Evolutionary conservation across 257 asterid species (phyloP).

Genomic region (Solanum infundibuliforme): DNA sequence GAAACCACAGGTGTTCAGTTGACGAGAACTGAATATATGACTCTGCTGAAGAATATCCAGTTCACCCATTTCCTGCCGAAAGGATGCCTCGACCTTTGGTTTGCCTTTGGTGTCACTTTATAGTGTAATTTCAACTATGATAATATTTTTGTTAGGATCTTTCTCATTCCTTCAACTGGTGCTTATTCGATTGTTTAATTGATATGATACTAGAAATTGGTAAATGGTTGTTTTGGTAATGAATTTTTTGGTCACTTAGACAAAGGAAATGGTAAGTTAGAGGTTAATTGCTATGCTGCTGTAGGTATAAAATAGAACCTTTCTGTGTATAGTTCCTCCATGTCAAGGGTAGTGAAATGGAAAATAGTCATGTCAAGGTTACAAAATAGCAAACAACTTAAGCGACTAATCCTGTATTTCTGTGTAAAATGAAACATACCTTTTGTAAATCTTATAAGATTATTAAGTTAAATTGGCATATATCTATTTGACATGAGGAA

Average conservation of each 20-base stretch:
- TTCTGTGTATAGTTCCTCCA: background rate
- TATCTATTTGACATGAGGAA: background rate
- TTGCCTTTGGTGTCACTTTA: background rate
- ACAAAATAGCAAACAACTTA: background rate
- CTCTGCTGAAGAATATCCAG: background rate
- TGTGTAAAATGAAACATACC: background rate
- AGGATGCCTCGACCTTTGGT: background rate
- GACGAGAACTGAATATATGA: background rate
- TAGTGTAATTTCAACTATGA: background rate
- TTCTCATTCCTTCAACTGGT: background rate
- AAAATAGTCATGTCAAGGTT: background rate
- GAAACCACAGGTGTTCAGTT: background rate
- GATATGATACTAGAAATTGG: background rate
- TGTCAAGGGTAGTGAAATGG: background rate
- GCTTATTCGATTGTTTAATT: background rate
- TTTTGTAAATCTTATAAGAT: background rate
- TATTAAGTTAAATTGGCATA: background rate
- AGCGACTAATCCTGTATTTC: background rate
- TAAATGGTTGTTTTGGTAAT: background rate
- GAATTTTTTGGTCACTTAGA: background rate
- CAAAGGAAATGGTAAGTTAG: background rate
- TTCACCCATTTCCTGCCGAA: background rate
- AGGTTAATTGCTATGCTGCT: background rate
- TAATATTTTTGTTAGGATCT: background rate
- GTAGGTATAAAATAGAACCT: background rate